Evolutionary conservation across 805 yeast species (phyloP), one percentile per base, ranked within the genome.

Genomic region (Cyberlindnera euphorbiae): DNA sequence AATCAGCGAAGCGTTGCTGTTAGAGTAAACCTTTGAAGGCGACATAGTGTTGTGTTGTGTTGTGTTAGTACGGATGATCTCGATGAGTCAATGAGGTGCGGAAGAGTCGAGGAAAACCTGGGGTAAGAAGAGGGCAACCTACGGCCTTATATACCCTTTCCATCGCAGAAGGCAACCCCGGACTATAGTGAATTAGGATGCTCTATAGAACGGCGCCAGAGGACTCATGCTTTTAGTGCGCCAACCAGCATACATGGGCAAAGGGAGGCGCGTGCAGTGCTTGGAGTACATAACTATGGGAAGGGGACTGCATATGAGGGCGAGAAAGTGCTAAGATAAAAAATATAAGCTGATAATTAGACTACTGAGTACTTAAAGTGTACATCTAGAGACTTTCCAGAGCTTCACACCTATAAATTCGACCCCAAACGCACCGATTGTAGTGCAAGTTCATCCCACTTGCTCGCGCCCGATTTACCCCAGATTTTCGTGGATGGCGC

Each of bases 11-110:
- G 53, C 45, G 22, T 43, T 36, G 35, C 44, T 37, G 30, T 44
- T 46, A 11, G 43, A 38, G 36, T 33, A 42, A 18, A 42, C 36
- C 30, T 46, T 52, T 35, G 59, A 47, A 27, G 57, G 56, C 11
- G 59, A 52, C 59, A 55, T 55, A 30, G 6, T 37, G 17, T 6
- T 17, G 12, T 25, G 30, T 35, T 31, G 29, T 29, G 24, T 33
- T 30, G 26, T 21, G 34, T 30, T 22, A 22, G 23, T 26, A 14
- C 35, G 17, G 35, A 19, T 10, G 30, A 25, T 32, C 16, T 6
- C 15, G 13, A n/a, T 11, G 26, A 32, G 7, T 11, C 13, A 24
- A 11, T 24, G 13, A 11, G 7, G 7, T 24, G 13, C n/a, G n/a
- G n/a, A n/a, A 29, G 31, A 19, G 22, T 19, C 22, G 7, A 9